Percentiles rank a stretch among this genome's conserved stretches.
Conservation (phyloP, 805 yeast species). For the Hanseniaspora lindneri region DNA sequence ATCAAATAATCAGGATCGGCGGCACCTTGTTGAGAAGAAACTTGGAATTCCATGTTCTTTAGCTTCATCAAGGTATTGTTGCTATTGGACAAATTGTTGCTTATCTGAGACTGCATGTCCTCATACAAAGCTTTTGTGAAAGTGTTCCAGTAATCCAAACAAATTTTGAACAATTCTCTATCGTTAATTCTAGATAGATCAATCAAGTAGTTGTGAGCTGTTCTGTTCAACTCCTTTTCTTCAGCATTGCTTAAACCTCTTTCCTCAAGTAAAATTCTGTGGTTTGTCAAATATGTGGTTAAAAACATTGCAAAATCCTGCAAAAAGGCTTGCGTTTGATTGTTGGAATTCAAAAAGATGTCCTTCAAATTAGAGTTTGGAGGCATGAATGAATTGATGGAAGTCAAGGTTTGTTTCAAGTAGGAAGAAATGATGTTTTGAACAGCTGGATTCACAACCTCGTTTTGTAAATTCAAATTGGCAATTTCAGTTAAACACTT, state of each 20-base stretch:
- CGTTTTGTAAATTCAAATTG: conserved; percentile 32
- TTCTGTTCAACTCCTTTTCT: conserved; percentile 36
- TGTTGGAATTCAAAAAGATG: conserved; percentile 61
- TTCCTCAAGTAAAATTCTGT: conserved; percentile 52
- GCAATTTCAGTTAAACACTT: conserved; percentile 92
- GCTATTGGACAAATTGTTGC: conserved; percentile 38
- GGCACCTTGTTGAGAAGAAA: conserved; percentile 58
- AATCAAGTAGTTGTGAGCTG: conserved; percentile 69
- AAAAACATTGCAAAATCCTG: conserved; percentile 92
- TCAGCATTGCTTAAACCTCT: conserved; percentile 30
- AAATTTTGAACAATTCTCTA: conserved; percentile 88
- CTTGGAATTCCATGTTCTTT: conserved; percentile 31
- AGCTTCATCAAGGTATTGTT: conserved; percentile 63
- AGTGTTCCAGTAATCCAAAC: conserved; percentile 87
- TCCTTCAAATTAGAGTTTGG: conserved; percentile 62
- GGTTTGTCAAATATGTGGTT: conserved; percentile 70
- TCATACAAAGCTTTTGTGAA: conserved; percentile 71
- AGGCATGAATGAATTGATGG: conserved; percentile 48
- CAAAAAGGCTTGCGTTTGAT: conserved; percentile 82
- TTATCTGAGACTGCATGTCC: conserved; percentile 74
- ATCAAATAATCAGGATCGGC: conserved; percentile 68
- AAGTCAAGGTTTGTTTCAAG: conserved; percentile 64
- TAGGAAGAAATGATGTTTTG: conserved; percentile 45
- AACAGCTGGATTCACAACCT: conserved; percentile 31
- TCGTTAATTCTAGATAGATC: conserved; percentile 84